These are phyloP conservation scores for Didymella arachidicola DNA, from an alignment of 2,329 filamentous ascomycete genomes.

Conservation along the genomic window DNA sequence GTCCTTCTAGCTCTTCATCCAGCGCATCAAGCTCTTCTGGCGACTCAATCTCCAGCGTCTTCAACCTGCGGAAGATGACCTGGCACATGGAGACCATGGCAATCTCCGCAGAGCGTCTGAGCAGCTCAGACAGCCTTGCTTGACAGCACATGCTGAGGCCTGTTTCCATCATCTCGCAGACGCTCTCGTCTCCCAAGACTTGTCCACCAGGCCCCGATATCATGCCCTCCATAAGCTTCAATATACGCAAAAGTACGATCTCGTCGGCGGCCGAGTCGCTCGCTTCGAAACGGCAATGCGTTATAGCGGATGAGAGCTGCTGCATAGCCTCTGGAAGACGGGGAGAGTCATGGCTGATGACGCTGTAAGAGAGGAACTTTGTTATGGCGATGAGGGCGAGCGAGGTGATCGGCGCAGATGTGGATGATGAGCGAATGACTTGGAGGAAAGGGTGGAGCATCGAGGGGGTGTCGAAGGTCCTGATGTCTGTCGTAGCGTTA, in stretches of 20 bases:
- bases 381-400: slow-evolving; percentile 91
- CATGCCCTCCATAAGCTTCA: slow-evolving; percentile 99
- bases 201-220: slow-evolving; percentile 91
- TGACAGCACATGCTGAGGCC: slow-evolving; percentile 98
- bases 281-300: slow-evolving; percentile 96
- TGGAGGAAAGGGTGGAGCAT: slow-evolving; percentile 94
- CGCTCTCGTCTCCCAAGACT: slow-evolving; percentile 94
- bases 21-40: slow-evolving; percentile 71
- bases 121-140: slow-evolving; percentile 84
- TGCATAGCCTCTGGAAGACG: slow-evolving; percentile 92
- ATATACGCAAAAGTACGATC: slow-evolving; percentile 89
- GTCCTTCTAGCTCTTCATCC: slow-evolving; percentile 71
- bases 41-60: slow-evolving; percentile 81
- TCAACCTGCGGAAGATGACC: slow-evolving; percentile 93
- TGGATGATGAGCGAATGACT: slow-evolving; percentile 95
- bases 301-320: slow-evolving; percentile 90
- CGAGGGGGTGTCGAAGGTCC: slow-evolving; percentile 84
- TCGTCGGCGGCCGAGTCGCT: slow-evolving; percentile 95
- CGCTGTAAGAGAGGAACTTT: slow-evolving; percentile 95
- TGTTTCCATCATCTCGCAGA: slow-evolving; percentile 99
- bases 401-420: slow-evolving; percentile 94
- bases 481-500: slow-evolving; percentile 70
- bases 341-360: slow-evolving; percentile 85
- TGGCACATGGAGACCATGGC: slow-evolving; percentile 99
- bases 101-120: slow-evolving; percentile 91